Evolutionary conservation across 257 asterid species (phyloP), one percentile per base, ranked within the genome.

Genomic region (Cynanchum wilfordii): DNA sequence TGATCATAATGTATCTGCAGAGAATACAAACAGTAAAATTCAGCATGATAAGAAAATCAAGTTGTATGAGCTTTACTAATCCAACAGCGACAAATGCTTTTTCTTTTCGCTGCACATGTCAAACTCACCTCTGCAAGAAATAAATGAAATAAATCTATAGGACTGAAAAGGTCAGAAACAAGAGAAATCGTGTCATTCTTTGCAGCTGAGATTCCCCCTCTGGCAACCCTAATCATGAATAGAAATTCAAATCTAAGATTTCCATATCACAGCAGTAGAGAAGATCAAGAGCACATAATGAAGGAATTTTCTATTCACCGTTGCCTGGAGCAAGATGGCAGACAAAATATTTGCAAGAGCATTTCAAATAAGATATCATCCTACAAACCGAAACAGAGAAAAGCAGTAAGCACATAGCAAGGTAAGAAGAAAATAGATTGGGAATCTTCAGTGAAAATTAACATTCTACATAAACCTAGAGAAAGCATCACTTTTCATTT

Each of bases 1-100:
- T 94, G 99, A 84, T 94, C 99, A 84, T 94, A 91, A 77, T 77
- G 84, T 75, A 94, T 85, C 99, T 94, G 86, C 10, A 69, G 73
- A 69, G 38, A 68, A 70, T 64, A 49, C 51, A 75, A 71, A 49
- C 68, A 42, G 49, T 60, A 71, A 69, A 11, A 64, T 51, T 82
- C 30, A 77, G 42, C 42, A 58, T 17, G 47, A 57, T 58, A 64
- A 29, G 19, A 27, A 27, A 44, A 64, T 65, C 45, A 65, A 68
- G 73, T 74, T 17, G 47, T 40, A 45, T 22, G 44, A 36, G 47
- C 74, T 75, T 62, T 64, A 66, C 51, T 36, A 70, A 20, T 11
- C 42, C 12, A 47, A 55, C 55, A 66, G 25, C 55, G 49, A 42
- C 57, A 63, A 56, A 52, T 75, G 40, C 30, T 56, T 55, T 19